These are phyloP conservation scores for Cyberlindnera subsufficiens DNA, from an alignment of 805 yeast genomes.

Conservation along the genomic window DNA sequence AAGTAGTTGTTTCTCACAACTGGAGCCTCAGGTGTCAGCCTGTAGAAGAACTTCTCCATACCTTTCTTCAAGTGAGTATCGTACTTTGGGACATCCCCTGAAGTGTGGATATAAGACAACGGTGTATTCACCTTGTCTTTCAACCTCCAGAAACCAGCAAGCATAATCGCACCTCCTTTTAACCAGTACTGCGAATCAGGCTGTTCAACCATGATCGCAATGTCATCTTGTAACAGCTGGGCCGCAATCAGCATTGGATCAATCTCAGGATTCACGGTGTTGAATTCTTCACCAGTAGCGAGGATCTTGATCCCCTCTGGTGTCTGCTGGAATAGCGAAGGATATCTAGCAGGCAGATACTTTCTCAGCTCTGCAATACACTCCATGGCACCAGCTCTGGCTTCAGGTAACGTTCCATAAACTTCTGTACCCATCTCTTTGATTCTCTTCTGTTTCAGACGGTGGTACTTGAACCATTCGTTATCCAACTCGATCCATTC, in stretches of 20 bases:
- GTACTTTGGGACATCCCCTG: slow-evolving; percentile 66
- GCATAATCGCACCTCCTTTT: slow-evolving; percentile 55
- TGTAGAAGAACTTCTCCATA: slow-evolving; percentile 59
- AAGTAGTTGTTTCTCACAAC: slow-evolving; percentile 66
- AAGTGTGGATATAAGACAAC: slow-evolving; percentile 51
- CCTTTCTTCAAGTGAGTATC: slow-evolving; percentile 51
- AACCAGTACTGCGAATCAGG: slow-evolving; percentile 51
- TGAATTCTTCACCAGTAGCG: slow-evolving; percentile 46
- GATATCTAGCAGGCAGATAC: slow-evolving; percentile 54
- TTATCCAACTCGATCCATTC: slow-evolving; percentile 66
- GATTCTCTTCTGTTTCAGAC: slow-evolving; percentile 45
- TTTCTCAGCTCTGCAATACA: slow-evolving; percentile 44
- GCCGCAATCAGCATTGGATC: slow-evolving; percentile 60
- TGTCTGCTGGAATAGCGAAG: slow-evolving; percentile 36
- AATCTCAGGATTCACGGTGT: slow-evolving; percentile 26
- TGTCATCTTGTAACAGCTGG: slow-evolving; percentile 56
- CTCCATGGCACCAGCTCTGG: slow-evolving; percentile 51
- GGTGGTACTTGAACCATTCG: slow-evolving; percentile 54
- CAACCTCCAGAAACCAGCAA: slow-evolving; percentile 69
- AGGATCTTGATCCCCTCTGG: slow-evolving; percentile 29
- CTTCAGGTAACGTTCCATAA: slow-evolving; percentile 46
- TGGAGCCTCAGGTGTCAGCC: slow-evolving; percentile 53
- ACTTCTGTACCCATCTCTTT: slow-evolving; percentile 37
- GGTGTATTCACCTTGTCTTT: slow-evolving; percentile 54
- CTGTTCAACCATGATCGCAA: slow-evolving; percentile 60